phyloP scores from a whole-genome alignment of 305 asterid species.

The Withania somnifera region DNA sequence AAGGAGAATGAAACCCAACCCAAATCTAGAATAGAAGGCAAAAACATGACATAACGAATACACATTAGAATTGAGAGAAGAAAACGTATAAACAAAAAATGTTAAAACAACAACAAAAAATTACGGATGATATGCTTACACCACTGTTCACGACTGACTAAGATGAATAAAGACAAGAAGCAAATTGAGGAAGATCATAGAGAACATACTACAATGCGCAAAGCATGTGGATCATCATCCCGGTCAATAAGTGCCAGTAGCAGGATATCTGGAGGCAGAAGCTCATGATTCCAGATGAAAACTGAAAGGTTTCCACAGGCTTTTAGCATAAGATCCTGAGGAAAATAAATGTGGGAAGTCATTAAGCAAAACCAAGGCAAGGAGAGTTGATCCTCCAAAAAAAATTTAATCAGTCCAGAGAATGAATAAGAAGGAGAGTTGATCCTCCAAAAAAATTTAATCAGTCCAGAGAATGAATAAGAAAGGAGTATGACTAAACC shows the following conservation, averaged over 20 bases:
- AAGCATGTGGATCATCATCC: slow-evolving; percentile 92
- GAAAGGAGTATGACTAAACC: slow-evolving; percentile 34
- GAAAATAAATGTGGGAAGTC: slow-evolving; percentile 11
- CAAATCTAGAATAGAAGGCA: neutral
- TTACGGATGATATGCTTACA: neutral
- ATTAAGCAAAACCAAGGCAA: neutral
- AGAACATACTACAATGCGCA: slow-evolving; percentile 77
- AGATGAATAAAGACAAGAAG: neutral
- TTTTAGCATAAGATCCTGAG: slow-evolving; percentile 85
- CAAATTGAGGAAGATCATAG: neutral
- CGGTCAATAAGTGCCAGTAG: slow-evolving; percentile 88
- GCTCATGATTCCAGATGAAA: slow-evolving; percentile 94
- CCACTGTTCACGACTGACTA: neutral
- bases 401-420: slow-evolving; percentile 5
- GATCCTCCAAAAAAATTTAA: slow-evolving; percentile 4
- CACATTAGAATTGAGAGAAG: neutral
- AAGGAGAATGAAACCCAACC: neutral
- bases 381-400: neutral
- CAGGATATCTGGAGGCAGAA: slow-evolving; percentile 82
- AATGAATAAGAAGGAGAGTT: slow-evolving; percentile 15
- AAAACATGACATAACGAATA: neutral
- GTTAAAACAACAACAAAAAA: neutral
- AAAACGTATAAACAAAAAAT: neutral
- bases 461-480: slow-evolving; percentile 2
- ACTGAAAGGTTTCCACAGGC: slow-evolving; percentile 71